These are phyloP conservation scores for Phytophthora crassamura DNA, from an alignment of 352 stramenopile genomes.

Conservation along the genomic window DNA sequence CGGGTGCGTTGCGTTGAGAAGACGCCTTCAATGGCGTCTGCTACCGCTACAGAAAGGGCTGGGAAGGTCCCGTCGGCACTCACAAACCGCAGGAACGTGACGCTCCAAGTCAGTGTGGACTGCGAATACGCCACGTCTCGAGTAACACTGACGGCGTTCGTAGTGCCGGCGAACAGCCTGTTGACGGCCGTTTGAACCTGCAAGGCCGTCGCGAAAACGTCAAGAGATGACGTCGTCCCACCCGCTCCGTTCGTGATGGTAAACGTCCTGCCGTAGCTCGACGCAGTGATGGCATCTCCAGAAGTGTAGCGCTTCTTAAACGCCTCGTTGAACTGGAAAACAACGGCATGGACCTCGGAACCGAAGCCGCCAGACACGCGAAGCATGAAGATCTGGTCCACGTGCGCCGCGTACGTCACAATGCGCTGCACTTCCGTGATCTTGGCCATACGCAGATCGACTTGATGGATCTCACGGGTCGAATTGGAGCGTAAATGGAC, in stretches of 20 bases:
- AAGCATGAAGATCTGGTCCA: conserved; percentile 61
- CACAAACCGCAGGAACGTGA: conserved; percentile 64
- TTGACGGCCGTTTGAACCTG: conserved; percentile 56
- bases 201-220: conserved; percentile 58
- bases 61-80: conserved; percentile 43
- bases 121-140: conserved; percentile 39
- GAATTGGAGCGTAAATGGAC: conserved; percentile 66
- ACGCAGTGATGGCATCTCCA: conserved; percentile 34
- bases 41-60: conserved; percentile 34
- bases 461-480: conserved; percentile 67
- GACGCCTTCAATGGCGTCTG: conserved; percentile 53
- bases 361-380: conserved; percentile 55
- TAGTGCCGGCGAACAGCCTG: conserved; percentile 32
- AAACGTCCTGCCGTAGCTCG: conserved; percentile 56
- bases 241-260: conserved; percentile 32
- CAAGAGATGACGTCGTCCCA: conserved; percentile 31
- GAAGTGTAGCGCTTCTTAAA: conserved; percentile 62
- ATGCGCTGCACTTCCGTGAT: conserved; percentile 75
- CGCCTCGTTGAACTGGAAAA: conserved; percentile 55
- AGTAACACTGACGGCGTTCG: conserved; percentile 38
- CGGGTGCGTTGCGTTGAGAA: conserved; percentile 26
- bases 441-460: conserved; percentile 52
- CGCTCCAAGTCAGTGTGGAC: conserved; percentile 51
- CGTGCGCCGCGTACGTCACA: conserved; percentile 58
- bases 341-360: conserved; percentile 49